Percentiles rank a stretch among this genome's conserved stretches.
phyloP scores from a whole-genome alignment of 2,329 filamentous ascomycete genomes.

The Beauveria pseudobassiana region DNA sequence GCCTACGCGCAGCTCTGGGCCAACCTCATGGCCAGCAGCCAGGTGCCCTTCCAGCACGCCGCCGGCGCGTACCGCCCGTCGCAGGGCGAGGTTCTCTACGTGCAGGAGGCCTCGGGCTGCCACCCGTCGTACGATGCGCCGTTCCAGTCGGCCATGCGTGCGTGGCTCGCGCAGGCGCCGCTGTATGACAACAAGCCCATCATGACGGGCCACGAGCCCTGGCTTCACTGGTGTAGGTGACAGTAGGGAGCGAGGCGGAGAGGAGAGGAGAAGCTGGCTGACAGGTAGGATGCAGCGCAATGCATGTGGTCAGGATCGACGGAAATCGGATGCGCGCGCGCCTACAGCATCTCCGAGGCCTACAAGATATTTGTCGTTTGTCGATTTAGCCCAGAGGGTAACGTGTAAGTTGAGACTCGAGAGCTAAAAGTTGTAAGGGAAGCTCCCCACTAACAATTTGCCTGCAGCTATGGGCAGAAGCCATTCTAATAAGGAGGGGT shows the following conservation, averaged over 20 bases:
- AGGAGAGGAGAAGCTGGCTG: conserved; percentile 1
- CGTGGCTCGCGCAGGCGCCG: conserved; percentile 25
- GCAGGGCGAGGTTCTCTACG: conserved; percentile 29
- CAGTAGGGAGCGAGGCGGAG: background rate
- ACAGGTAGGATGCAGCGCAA: conserved; percentile 22
- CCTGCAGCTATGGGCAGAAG: conserved; percentile 22
- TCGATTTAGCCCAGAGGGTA: conserved; percentile 27
- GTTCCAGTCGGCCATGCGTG: conserved; percentile 21
- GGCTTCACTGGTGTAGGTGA: conserved; percentile 30
- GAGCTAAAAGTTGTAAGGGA: background rate
- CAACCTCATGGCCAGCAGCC: conserved; percentile 23
- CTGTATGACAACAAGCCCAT: conserved; percentile 25
- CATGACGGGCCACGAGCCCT: conserved; percentile 24
- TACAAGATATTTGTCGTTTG: conserved; percentile 28
- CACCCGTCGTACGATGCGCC: conserved; percentile 22
- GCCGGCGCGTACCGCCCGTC: conserved; percentile 21
- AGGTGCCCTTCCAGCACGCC: conserved; percentile 25
- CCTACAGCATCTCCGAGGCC: conserved; percentile 23
- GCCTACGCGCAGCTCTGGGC: conserved; percentile 28
- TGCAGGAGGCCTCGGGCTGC: conserved; percentile 23
- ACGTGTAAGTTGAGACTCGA: conserved; percentile 22
- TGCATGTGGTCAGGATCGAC: conserved; percentile 28
- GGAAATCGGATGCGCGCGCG: conserved; percentile 26
- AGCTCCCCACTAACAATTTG: background rate
- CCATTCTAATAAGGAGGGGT: conserved; percentile 17